Conservation (phyloP, 495 filamentous ascomycete genomes). For the Thozetella sp. region DNA sequence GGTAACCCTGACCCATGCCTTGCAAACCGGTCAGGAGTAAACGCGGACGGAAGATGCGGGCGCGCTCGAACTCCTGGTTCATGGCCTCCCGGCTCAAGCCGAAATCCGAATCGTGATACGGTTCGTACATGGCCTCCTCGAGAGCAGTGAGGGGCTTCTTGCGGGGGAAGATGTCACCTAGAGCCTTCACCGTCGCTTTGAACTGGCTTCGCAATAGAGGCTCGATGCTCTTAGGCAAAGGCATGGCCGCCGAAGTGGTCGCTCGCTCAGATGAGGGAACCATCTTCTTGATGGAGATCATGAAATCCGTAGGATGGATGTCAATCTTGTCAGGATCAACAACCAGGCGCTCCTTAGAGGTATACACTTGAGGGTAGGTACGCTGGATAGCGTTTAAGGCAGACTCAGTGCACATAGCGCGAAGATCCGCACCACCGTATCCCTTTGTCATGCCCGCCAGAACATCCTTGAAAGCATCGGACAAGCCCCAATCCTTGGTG, state of each 20-base stretch:
- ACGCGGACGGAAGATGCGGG: slow-evolving; percentile 86
- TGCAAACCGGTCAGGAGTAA: slow-evolving; percentile 74
- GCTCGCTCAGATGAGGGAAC: slow-evolving; percentile 92
- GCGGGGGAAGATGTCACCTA: slow-evolving; percentile 82
- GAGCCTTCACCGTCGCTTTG: slow-evolving; percentile 57
- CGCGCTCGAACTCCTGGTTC: slow-evolving; percentile 86
- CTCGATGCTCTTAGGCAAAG: slow-evolving; percentile 76
- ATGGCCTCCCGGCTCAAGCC: slow-evolving; percentile 85
- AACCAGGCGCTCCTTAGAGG: slow-evolving; percentile 83
- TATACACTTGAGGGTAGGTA: slow-evolving; percentile 94
- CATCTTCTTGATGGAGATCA: slow-evolving; percentile 94
- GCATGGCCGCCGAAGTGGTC: slow-evolving; percentile 75
- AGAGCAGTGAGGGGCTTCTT: slow-evolving; percentile 83
- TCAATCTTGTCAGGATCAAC: slow-evolving; percentile 84
- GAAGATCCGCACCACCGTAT: slow-evolving; percentile 92
- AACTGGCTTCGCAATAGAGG: slow-evolving; percentile 79
- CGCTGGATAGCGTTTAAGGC: slow-evolving; percentile 96
- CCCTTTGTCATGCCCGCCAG: slow-evolving; percentile 90
- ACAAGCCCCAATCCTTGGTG: slow-evolving; percentile 89
- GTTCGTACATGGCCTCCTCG: slow-evolving; percentile 93
- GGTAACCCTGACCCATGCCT: slow-evolving; percentile 94
- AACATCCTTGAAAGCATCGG: slow-evolving; percentile 75
- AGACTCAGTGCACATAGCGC: slow-evolving; percentile 96
- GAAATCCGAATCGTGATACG: slow-evolving; percentile 70
- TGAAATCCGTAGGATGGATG: slow-evolving; percentile 90